Conservation (phyloP, 495 filamentous ascomycete genomes). For the Penicillium mononematosum region DNA sequence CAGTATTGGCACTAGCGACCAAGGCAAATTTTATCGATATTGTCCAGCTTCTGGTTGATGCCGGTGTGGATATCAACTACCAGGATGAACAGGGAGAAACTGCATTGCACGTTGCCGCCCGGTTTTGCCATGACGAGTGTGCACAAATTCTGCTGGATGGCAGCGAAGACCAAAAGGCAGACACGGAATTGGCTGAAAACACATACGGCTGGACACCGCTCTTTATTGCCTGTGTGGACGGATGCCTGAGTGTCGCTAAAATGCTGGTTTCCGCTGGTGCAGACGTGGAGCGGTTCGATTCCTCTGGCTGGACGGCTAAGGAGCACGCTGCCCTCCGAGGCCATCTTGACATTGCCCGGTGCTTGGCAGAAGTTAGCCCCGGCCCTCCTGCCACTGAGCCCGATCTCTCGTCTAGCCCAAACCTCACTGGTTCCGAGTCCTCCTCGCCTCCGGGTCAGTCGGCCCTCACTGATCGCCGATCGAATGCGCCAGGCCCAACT, state of each 20-base stretch:
- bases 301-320: constrained; percentile 90
- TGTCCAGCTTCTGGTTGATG: constrained; percentile 81
- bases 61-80: constrained; percentile 91
- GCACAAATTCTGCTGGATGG: constrained; percentile 71
- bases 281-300: constrained; percentile 68
- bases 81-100: constrained; percentile 93
- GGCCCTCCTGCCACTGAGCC: constrained; percentile 36
- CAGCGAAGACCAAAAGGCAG: constrained; percentile 62
- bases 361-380: constrained; percentile 56
- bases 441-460: constrained; percentile 45
- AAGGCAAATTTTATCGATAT: constrained; percentile 81
- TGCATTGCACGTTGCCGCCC: constrained; percentile 86
- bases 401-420: constrained; percentile 35
- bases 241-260: constrained; percentile 69
- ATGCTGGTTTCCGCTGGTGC: constrained; percentile 75
- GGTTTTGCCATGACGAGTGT: constrained; percentile 81
- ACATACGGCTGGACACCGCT: constrained; percentile 92
- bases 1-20: constrained; percentile 82
- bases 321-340: constrained; percentile 91
- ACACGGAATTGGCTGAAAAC: constrained; percentile 77
- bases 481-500: constrained; percentile 41
- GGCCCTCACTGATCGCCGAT: constrained; percentile 54
- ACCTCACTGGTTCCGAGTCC: constrained; percentile 42
- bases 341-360: constrained; percentile 73
- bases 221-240: constrained; percentile 88